A percentile compares a stretch with the other conserved stretches of the same genome.
Evolutionary conservation across 306 rosid species (phyloP).

Genomic region (Coriaria nepalensis): DNA sequence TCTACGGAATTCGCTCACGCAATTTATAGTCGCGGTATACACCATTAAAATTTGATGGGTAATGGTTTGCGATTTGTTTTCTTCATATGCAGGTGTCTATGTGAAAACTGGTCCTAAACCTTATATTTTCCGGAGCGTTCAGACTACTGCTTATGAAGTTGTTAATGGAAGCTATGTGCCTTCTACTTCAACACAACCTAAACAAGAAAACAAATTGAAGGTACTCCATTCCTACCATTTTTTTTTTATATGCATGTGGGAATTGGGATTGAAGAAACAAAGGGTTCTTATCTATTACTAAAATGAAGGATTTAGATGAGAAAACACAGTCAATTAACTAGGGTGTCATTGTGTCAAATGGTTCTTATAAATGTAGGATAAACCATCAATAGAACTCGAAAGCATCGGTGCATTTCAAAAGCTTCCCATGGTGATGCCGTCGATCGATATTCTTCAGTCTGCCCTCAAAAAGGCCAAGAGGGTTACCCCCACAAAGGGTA

Average conservation of each 20-base stretch:
- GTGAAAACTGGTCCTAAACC: slow-evolving; percentile 22
- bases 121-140: slow-evolving; percentile 43
- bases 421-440: slow-evolving; percentile 92
- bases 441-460: slow-evolving; percentile 65
- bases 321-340: not conserved
- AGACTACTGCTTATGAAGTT: slow-evolving; percentile 56
- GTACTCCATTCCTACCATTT: slow-evolving; percentile 17
- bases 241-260: no score
- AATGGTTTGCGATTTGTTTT: slow-evolving; percentile 3
- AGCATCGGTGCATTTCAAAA: slow-evolving; percentile 83
- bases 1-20: not conserved
- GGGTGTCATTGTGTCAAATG: slow-evolving; percentile 6
- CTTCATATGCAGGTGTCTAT: slow-evolving; percentile 18
- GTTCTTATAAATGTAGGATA: slow-evolving; percentile 32
- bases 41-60: not conserved
- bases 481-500: slow-evolving; percentile 71
- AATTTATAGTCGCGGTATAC: not conserved
- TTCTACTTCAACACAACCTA: slow-evolving; percentile 18
- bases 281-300: no score
- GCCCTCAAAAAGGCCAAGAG: slow-evolving; percentile 71
- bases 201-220: slow-evolving; percentile 27
- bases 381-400: slow-evolving; percentile 30
- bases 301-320: no score
- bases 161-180: slow-evolving; percentile 72
- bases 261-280: no score